These are phyloP conservation scores for Daldinia sp. DNA, from an alignment of 2,329 filamentous ascomycete genomes.

Conservation along the genomic window DNA sequence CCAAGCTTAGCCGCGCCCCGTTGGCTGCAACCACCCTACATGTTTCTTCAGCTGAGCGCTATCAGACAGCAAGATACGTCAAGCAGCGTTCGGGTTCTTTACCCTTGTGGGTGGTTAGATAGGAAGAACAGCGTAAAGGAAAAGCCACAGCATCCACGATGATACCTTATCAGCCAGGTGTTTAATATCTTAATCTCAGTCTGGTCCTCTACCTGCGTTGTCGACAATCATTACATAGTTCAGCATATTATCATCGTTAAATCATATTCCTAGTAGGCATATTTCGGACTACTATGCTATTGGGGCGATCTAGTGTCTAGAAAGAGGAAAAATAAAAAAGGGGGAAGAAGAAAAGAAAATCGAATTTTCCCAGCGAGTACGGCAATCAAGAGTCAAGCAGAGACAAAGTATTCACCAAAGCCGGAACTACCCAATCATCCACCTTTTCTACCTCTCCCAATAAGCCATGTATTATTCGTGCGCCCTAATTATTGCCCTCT, in stretches of 20 bases:
- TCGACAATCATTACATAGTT: not conserved
- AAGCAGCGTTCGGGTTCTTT: not conserved
- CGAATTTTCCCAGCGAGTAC: too few species aligned
- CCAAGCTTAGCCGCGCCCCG: slow-evolving; percentile 18
- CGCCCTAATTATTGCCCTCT: slow-evolving; percentile 17
- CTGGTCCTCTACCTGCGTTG: too few species aligned
- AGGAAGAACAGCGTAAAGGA: not conserved
- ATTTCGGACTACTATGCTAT: too few species aligned
- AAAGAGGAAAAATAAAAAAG: too few species aligned
- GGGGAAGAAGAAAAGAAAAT: too few species aligned
- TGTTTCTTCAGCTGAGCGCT: not conserved
- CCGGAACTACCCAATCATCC: not conserved
- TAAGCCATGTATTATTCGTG: slow-evolving; percentile 31
- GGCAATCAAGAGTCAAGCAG: not conserved
- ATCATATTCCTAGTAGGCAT: too few species aligned
- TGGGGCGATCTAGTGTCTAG: too few species aligned
- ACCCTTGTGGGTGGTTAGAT: too few species aligned
- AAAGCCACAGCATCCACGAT: not conserved
- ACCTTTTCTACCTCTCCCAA: not conserved
- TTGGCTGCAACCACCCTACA: slow-evolving; percentile 15
- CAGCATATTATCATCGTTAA: not conserved
- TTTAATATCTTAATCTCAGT: slow-evolving; percentile 3
- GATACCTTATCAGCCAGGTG: slow-evolving; percentile 14
- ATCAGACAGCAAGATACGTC: not conserved
- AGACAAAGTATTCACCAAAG: not conserved